Evolutionary conservation across 1,139 yeast species (phyloP), one percentile per base, ranked within the genome.

Genomic region (Lodderomyces jiufengensis): DNA sequence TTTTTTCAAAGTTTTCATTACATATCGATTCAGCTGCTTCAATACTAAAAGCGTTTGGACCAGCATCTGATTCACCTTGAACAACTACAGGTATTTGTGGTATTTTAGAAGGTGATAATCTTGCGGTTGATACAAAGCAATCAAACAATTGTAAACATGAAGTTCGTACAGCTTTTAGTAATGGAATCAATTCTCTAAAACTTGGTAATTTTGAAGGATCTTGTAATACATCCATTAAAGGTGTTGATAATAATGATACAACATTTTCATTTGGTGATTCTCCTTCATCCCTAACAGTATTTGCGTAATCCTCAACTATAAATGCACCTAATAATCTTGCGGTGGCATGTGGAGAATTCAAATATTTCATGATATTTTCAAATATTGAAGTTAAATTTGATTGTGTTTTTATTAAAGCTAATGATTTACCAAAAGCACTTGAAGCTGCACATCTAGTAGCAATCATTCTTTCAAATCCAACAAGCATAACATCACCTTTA

Each of bases 51-150:
- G 97, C 97, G 48, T 83, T 90, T 1, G 95, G 90, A 1, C 97
- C 97, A 4, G 97, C 95, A 44, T 86, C 95, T 1, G 80, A 70
- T 54, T 92, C 98, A 24, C 98, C 98, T 57, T 87, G 94, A 4
- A 90, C 96, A 12, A 90, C 80, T 5, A 87, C 80, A 0, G 98
- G 95, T 24, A 94, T 60, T 40, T 79, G 84, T 0, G 97, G 97
- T 10, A 88, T 61, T 55, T 84, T 86, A 27, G 77, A 71, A n/a
- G 80, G 76, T 2, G 94, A 69, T 12, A 88, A 59, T 57, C 83
- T 83, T 5, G 94, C 95, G 22, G 73, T 73, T 33, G 82, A 88
- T 24, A 80, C 74, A 57, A 90, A 87, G 2, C 84, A 80, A 41
- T 81, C 80, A 47, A 88, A 77, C 37, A 94, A 61, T 37, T 92